Conservation (phyloP, 2,329 filamentous ascomycete genomes). For the Shiraia sp. region DNA sequence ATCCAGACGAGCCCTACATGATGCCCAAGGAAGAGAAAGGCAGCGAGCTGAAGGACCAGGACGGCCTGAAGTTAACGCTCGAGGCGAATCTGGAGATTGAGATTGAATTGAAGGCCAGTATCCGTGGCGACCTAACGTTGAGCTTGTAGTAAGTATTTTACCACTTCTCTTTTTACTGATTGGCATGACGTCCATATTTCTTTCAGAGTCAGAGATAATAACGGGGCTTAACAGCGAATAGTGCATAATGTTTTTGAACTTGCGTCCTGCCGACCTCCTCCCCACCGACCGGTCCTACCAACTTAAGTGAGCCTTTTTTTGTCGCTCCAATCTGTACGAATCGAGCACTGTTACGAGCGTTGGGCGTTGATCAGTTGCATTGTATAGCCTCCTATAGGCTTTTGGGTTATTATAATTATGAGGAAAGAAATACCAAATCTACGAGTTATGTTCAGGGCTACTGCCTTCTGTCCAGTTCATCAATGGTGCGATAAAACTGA, state of each 20-base stretch:
- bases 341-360: slow-evolving; percentile 8
- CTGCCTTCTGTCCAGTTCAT: background rate
- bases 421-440: slow-evolving; percentile 1
- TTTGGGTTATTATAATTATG: background rate
- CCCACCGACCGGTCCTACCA: slow-evolving; percentile 5
- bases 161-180: slow-evolving; percentile 10
- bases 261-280: slow-evolving; percentile 5
- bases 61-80: slow-evolving; percentile 71
- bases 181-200: slow-evolving; percentile 5
- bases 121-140: slow-evolving; percentile 81
- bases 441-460: background rate
- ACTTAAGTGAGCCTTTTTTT: background rate
- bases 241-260: slow-evolving; percentile 17
- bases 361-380: slow-evolving; percentile 4
- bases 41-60: slow-evolving; percentile 55
- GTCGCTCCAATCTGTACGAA: slow-evolving; percentile 2
- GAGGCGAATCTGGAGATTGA: slow-evolving; percentile 83
- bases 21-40: slow-evolving; percentile 48
- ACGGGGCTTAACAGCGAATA: slow-evolving; percentile 29
- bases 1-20: slow-evolving; percentile 55
- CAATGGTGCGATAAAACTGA: background rate
- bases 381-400: slow-evolving; percentile 4
- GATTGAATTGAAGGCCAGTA: slow-evolving; percentile 82
- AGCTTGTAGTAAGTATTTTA: slow-evolving; percentile 68
- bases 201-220: slow-evolving; percentile 11